Conservation (phyloP, 2,329 filamentous ascomycete genomes). For the Fusarium penzigii region DNA sequence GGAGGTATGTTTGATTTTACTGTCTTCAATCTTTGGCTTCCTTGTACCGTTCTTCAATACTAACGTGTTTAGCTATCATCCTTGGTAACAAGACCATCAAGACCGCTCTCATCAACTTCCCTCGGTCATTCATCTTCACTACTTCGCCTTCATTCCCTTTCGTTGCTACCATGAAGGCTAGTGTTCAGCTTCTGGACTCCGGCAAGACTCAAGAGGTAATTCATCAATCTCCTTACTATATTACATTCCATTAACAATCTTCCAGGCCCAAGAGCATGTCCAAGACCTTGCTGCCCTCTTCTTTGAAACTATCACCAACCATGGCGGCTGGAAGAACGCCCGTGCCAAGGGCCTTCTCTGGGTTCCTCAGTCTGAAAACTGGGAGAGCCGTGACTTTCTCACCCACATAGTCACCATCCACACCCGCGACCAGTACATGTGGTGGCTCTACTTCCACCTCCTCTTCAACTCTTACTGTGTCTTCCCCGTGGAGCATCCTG, state of each 20-base stretch:
- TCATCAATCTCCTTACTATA: background rate
- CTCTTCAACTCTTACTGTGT: background rate
- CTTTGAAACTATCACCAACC: constrained; percentile 22
- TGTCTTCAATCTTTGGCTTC: too few relatives aligned
- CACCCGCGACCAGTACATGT: background rate
- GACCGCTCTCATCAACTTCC: constrained; percentile 20
- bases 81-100: constrained; percentile 20
- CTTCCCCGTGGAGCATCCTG: too few relatives aligned
- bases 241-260: background rate
- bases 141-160: constrained; percentile 21
- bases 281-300: constrained; percentile 31
- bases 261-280: constrained; percentile 17
- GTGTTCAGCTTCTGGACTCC: constrained; percentile 15
- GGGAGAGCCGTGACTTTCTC: constrained; percentile 15
- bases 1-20: constrained; percentile 25
- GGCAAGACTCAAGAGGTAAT: constrained; percentile 11
- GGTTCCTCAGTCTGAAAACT: constrained; percentile 31
- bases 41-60: background rate
- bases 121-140: constrained; percentile 20
- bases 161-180: constrained; percentile 21
- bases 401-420: background rate
- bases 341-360: constrained; percentile 27
- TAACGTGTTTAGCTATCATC: constrained; percentile 15
- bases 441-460: background rate
- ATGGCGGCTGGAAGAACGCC: constrained; percentile 26